Evolutionary conservation across 2,329 filamentous ascomycete species (phyloP), one percentile per base, ranked within the genome.

Genomic region (Pseudohalonectria lignicola): DNA sequence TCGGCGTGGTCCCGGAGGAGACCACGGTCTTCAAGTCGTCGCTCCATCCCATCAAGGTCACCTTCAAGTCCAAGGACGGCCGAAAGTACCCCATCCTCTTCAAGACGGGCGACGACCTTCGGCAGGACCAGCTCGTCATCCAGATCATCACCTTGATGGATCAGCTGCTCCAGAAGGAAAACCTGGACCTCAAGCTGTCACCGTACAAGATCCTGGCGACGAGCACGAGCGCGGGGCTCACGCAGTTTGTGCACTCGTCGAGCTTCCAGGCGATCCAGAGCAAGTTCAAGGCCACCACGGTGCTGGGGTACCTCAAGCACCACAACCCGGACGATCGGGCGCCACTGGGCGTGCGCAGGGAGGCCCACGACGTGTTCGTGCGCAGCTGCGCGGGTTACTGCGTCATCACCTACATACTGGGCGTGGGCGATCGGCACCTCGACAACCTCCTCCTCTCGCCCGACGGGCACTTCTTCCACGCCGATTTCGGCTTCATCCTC

Each of bases 91-190:
- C 90, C 9, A 83, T 98, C 45, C 82, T 96, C 38, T 98, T 98
- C 74, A 98, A 98, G 60, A 87, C 87, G 1, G 92, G 92, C 26
- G 92, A 98, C 54, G 92, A 98, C 55, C 69, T 98, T 37, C 83
- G 92, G 12, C 92, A 98, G 60, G 92, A 98, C 53, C 92, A 98
- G 55, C 75, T 98, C 3, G 90, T 98, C 26, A 93, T 98, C 39
- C 92, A 78, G 53, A 96, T 96, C 53, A 95, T 98, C 56, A 94
- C 86, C 0, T 72, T 98, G 13, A 98, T 98, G 92, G 92, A 98
- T 52, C 85, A 90, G 41, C 75, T 98, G 1, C 71, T 98, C 4
- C 85, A 86, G 42, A 95, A 96, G 53, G 92, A 98, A 55, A 96
- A 98, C 44, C 69, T 98, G 9, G 92, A 98, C 53, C 71, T 98